Percentiles rank a stretch among this genome's conserved stretches.
Conservation (phyloP, 495 filamentous ascomycete genomes). For the Penicillium turbatum region DNA sequence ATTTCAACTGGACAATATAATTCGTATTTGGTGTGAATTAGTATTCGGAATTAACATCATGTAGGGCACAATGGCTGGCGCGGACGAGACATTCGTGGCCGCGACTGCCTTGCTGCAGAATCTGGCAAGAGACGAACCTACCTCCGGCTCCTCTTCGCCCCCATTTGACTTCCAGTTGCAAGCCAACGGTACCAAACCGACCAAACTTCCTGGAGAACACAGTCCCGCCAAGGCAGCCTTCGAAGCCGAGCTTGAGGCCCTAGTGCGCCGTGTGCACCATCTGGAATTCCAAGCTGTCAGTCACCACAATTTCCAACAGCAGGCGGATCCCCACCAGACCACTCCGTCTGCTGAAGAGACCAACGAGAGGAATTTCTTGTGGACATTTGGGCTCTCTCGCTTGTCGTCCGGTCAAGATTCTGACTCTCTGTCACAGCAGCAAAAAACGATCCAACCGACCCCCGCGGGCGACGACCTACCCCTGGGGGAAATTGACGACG, state of each 20-base stretch:
- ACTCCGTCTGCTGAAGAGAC: conserved; percentile 51
- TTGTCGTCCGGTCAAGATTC: conserved; percentile 37
- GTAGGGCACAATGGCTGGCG: conserved; percentile 51
- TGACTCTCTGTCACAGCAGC: conserved; percentile 40
- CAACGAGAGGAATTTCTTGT: conserved; percentile 37
- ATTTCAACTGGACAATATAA: not conserved
- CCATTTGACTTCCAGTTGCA: conserved; percentile 39
- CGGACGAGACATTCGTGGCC: conserved; percentile 58
- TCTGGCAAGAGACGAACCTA: conserved; percentile 51
- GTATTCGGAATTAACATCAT: conserved; percentile 9
- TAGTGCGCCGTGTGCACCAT: conserved; percentile 62
- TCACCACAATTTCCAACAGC: conserved; percentile 39
- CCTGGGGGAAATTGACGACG: conserved; percentile 37
- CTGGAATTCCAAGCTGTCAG: conserved; percentile 63
- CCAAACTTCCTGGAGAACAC: conserved; percentile 61
- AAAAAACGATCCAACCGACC: conserved; percentile 31
- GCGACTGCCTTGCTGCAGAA: conserved; percentile 59
- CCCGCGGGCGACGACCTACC: conserved; percentile 26
- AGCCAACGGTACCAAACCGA: conserved; percentile 41
- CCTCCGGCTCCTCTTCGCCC: conserved; percentile 36
- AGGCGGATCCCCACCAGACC: conserved; percentile 46
- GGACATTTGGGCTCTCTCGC: conserved; percentile 40
- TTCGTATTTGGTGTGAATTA: not conserved
- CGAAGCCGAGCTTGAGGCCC: conserved; percentile 65
- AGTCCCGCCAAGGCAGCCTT: conserved; percentile 61